Base-by-base conservation (phyloP, 208 protist genomes). In the Crithidia mellificae region DNA sequence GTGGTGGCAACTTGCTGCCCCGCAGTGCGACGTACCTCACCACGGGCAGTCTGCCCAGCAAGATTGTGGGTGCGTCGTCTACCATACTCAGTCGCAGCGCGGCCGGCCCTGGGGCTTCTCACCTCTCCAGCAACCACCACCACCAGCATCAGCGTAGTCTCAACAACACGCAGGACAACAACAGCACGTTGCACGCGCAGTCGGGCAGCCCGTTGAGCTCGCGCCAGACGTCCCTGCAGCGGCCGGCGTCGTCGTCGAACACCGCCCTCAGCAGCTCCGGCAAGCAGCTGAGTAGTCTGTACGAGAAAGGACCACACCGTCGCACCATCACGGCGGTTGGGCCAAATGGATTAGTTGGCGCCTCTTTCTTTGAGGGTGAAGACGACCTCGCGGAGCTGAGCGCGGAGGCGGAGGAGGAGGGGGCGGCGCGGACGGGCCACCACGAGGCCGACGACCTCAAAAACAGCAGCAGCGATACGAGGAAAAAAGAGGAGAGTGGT, bases 271-370 rank as follows among this genome's bases (percentile, higher is more conserved):
- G 58, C 44, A 54, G 30, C 46, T 64, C 44, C 44, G 46, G 24
- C 44, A 36, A 24, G 17, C 58, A 44, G 46, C n/a, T 22, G n/a
- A 54, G 29, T 20, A 27, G 29, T 20, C n/a, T n/a, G n/a, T 19
- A 30, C 44, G 46, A 52, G 6, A 49, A 34, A 5, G 41, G 3
- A 2, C 58, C 58, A 9, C 30, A 43, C 30, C 41, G 58, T 6
- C 58, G 58, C 46, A 54, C 58, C n/a, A 20, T 29, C 15, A 64
- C 58, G n/a, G 58, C 24, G n/a, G 20, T 41, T 3, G 58, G 46
- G 30, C 0, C 19, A 6, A 39, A 39, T 12, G 46, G 58, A 6
- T 20, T 30, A 5, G 27, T 25, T 2, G 58, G 44, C 8, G 5
- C 58, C 0, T 53, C 44, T 2, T 39, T 53, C 3, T 30, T 27